Conservation (phyloP, 1,284 basidiomycete genomes). For the Fomitiporia mediterranea region DNA sequence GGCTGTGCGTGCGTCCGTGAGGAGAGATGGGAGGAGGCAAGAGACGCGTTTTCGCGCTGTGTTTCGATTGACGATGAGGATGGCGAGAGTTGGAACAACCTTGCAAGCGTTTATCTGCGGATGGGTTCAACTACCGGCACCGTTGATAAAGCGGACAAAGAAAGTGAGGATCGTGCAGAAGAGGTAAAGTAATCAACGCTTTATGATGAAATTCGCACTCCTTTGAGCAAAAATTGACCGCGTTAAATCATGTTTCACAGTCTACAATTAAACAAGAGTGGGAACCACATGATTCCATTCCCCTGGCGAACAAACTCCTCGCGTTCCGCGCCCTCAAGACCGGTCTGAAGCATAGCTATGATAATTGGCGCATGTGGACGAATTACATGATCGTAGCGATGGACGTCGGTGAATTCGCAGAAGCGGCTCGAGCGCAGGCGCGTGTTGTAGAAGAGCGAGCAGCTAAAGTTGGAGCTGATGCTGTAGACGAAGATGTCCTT, state of each 20-base stretch:
- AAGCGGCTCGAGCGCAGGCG: constrained; percentile 80
- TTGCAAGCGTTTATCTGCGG: constrained; percentile 92
- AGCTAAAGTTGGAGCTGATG: constrained; percentile 53
- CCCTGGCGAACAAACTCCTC: constrained; percentile 74
- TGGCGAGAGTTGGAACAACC: constrained; percentile 97
- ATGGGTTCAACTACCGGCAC: constrained; percentile 46
- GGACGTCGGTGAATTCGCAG: constrained; percentile 88
- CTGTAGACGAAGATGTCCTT: constrained; percentile 82
- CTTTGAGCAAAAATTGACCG: background rate
- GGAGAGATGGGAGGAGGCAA: constrained; percentile 82
- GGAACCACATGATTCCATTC: constrained; percentile 30
- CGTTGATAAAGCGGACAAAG: constrained; percentile 19
- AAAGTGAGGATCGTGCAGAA: constrained; percentile 26
- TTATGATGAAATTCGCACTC: background rate
- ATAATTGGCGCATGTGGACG: constrained; percentile 97
- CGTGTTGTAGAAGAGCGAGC: constrained; percentile 81
- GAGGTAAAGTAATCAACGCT: constrained; percentile 6
- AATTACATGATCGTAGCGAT: constrained; percentile 96
- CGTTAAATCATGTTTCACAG: constrained; percentile 12
- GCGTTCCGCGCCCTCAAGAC: constrained; percentile 95
- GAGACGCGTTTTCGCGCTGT: constrained; percentile 81
- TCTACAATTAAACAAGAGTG: constrained; percentile 22
- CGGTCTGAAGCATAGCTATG: constrained; percentile 79
- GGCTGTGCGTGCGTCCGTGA: constrained; percentile 83
- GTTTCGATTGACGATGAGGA: constrained; percentile 94